A percentile compares a stretch with the other conserved stretches of the same genome.
These are phyloP conservation scores for Saccharomyces hybrid DNA, from an alignment of 1,139 yeast genomes.

Conservation along the genomic window DNA sequence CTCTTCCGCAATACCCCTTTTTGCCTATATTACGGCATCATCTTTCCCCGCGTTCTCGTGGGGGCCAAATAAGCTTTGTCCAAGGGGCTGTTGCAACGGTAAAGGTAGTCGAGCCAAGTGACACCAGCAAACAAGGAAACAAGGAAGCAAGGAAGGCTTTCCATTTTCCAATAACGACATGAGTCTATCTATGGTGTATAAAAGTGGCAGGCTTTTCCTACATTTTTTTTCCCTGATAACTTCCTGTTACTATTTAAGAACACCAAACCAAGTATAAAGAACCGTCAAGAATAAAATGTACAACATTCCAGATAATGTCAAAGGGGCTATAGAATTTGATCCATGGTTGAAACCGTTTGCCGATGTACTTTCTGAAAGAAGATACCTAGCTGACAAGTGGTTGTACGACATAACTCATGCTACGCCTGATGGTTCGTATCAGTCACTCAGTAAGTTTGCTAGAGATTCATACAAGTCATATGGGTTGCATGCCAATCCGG, in stretches of 20 bases:
- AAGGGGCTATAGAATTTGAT: constrained; percentile 61
- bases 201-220: not conserved
- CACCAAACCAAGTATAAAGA: not conserved
- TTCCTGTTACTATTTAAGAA: not conserved
- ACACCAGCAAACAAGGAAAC: not conserved
- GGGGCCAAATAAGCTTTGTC: not conserved
- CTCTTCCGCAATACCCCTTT: not conserved
- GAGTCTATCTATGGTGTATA: not conserved
- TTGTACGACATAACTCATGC: constrained; percentile 31
- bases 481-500: constrained; percentile 63
- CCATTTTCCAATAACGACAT: not conserved
- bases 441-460: constrained; percentile 39
- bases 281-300: constrained; percentile 8
- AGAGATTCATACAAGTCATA: constrained; percentile 53
- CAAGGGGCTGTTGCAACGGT: not conserved
- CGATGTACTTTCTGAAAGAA: constrained; percentile 49
- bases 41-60: not conserved
- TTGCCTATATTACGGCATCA: constrained; percentile 1
- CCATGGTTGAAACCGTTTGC: constrained; percentile 84
- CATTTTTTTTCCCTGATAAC: not conserved
- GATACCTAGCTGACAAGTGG: constrained; percentile 54
- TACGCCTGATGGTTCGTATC: constrained; percentile 25
- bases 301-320: constrained; percentile 36
- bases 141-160: not conserved
- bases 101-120: not conserved